Base-by-base conservation (phyloP, 768 basidiomycete genomes). In the Mycena venus region DNA sequence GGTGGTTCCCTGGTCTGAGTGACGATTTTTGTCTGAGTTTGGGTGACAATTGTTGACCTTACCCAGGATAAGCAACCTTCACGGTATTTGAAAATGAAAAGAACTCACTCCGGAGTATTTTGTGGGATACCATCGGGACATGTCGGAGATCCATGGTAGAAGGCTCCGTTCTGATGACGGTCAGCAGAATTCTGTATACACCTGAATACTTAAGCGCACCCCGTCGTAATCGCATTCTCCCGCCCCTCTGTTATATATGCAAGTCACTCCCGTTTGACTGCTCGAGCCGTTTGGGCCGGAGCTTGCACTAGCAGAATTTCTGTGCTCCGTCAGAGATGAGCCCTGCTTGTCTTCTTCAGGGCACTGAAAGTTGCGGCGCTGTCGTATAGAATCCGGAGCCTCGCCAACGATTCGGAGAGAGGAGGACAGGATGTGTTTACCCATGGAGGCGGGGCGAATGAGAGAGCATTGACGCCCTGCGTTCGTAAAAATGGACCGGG, bases 281-380 rank as follows among this genome's bases (percentile, higher is more conserved):
- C 15, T 29, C 3, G 68, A 51, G 25, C 68, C 68, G 10, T 62
- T 32, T 14, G 0, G 4, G 32, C 12, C 40, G 10, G 25, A 17
- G 47, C 1, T 36, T 5, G 9, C n/a, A 5, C n/a, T 17, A 1
- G 51, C 15, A 12, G 0, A 11, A 0, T 5, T 3, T 5, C 51
- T 34, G 2, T 60, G 56, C 10, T 42, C n/a, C 6, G 56, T 34
- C 42, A 59, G 31, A 2, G 32, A 47, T 29, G 58, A 23, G 5
- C 68, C 68, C 5, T 61, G 15, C 14, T 14, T 25, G 47, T 69
- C 68, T 47, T 59, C 47, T 6, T 36, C 17, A 0, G 68, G 68
- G 25, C 68, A 69, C 61, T 60, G 32, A 15, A 61, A 69, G 59
- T 51, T 38, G 40, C 59, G 36, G 40, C 59, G 59, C 23, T 40